phyloP scores from a whole-genome alignment of 1,284 basidiomycete genomes.

The Cutaneotrichosporon dermatis region DNA sequence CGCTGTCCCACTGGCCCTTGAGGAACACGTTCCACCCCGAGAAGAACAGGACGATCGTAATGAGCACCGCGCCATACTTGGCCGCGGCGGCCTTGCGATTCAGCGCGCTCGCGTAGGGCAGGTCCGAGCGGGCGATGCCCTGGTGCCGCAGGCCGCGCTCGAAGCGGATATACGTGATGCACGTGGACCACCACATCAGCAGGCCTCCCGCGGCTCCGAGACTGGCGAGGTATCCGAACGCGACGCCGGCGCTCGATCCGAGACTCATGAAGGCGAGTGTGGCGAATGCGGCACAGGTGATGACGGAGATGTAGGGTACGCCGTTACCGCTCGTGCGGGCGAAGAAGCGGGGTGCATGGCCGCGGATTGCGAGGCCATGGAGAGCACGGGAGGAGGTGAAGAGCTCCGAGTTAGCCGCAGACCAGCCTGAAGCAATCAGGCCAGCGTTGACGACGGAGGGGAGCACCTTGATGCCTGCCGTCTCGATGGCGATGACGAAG shows the following conservation, averaged over 20 bases:
- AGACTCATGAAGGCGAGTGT: conserved; percentile 58
- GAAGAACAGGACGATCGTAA: conserved; percentile 10
- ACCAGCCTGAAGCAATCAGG: conserved; percentile 43
- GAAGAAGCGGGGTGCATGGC: conserved; percentile 29
- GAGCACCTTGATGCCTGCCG: conserved; percentile 41
- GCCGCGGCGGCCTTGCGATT: conserved; percentile 1
- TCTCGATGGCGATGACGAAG: conserved; percentile 43
- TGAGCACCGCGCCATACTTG: not conserved
- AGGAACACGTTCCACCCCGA: conserved; percentile 10
- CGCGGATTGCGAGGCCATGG: conserved; percentile 31
- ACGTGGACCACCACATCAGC: conserved; percentile 59
- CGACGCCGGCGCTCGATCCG: conserved; percentile 58
- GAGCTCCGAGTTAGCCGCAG: conserved; percentile 38
- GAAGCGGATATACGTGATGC: conserved; percentile 30
- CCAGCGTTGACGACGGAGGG: conserved; percentile 43
- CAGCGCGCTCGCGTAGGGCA: not conserved
- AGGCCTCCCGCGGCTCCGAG: conserved; percentile 57
- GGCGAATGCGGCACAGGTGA: conserved; percentile 62
- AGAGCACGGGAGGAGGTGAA: conserved; percentile 32
- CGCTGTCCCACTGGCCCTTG: not conserved
- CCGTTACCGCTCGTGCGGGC: conserved; percentile 19
- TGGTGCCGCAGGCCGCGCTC: conserved; percentile 24
- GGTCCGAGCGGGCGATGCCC: conserved; percentile 14
- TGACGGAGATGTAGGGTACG: conserved; percentile 55
- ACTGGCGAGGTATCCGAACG: conserved; percentile 72